phyloP scores from a whole-genome alignment of 2,329 filamentous ascomycete genomes.

The Trichoderma sp. region DNA sequence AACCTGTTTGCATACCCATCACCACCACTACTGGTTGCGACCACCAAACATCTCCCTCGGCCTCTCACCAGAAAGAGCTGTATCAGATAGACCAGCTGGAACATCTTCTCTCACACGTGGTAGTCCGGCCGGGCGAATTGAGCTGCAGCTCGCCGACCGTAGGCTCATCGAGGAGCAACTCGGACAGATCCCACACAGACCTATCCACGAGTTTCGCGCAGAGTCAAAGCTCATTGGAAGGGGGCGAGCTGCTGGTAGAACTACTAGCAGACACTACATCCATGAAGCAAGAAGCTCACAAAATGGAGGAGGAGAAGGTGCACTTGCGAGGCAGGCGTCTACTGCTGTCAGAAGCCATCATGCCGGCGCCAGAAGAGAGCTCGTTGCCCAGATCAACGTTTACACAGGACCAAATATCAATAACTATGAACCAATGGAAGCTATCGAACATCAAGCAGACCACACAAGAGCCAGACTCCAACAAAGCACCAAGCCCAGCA shows the following conservation, averaged over 20 bases:
- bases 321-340: not conserved
- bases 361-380: conserved; percentile 26
- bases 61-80: conserved; percentile 8
- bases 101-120: not conserved
- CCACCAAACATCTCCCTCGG: conserved; percentile 33
- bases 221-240: conserved; percentile 28
- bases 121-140: conserved; percentile 24
- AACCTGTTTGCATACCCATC: conserved; percentile 59
- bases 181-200: conserved; percentile 28
- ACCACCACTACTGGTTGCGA: conserved; percentile 62
- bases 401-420: conserved; percentile 20
- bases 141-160: conserved; percentile 31
- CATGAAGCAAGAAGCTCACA: conserved; percentile 20
- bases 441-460: not conserved
- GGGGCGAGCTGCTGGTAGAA: conserved; percentile 23
- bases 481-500: not conserved
- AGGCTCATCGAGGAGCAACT: conserved; percentile 28
- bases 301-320: not conserved
- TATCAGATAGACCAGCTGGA: not conserved
- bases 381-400: conserved; percentile 35
- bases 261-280: conserved; percentile 24
- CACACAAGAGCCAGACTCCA: not conserved
- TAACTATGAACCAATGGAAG: not conserved
- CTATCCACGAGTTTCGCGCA: conserved; percentile 33
- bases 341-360: not conserved